phyloP scores from a whole-genome alignment of 2,329 filamentous ascomycete genomes.

The Cordyceps militaris region DNA sequence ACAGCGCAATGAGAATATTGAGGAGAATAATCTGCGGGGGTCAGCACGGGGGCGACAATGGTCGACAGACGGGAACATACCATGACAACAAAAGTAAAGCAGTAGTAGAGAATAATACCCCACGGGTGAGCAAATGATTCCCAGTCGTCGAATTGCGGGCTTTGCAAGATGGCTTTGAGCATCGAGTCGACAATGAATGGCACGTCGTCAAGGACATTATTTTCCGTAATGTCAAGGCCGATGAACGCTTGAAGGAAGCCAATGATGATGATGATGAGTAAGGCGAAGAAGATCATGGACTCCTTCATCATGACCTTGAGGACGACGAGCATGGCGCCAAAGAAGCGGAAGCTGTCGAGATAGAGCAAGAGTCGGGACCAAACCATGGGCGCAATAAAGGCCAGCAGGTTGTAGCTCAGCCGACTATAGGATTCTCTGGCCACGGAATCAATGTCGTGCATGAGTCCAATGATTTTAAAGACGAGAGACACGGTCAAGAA shows the following conservation, averaged over 20 bases:
- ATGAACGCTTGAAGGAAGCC: constrained; percentile 93
- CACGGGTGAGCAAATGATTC: constrained; percentile 89
- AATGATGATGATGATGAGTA: constrained; percentile 74
- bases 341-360: constrained; percentile 89
- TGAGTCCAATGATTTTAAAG: constrained; percentile 70
- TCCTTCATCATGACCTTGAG: constrained; percentile 93
- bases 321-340: constrained; percentile 96
- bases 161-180: constrained; percentile 86
- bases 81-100: constrained; percentile 97
- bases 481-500: constrained; percentile 73
- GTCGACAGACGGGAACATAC: constrained; percentile 38
- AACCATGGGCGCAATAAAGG: constrained; percentile 92
- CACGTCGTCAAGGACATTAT: constrained; percentile 60
- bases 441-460: constrained; percentile 42
- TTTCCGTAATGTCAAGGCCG: constrained; percentile 77
- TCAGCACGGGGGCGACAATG: not conserved
- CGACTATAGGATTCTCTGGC: constrained; percentile 60
- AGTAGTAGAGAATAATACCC: constrained; percentile 90
- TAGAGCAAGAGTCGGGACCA: constrained; percentile 91
- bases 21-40: constrained; percentile 58
- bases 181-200: constrained; percentile 72
- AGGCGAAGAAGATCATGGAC: constrained; percentile 91
- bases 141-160: constrained; percentile 82
- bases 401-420: constrained; percentile 88
- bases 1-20: constrained; percentile 94